phyloP scores from a whole-genome alignment of 1,284 basidiomycete species.

The Trametes pubescens region DNA sequence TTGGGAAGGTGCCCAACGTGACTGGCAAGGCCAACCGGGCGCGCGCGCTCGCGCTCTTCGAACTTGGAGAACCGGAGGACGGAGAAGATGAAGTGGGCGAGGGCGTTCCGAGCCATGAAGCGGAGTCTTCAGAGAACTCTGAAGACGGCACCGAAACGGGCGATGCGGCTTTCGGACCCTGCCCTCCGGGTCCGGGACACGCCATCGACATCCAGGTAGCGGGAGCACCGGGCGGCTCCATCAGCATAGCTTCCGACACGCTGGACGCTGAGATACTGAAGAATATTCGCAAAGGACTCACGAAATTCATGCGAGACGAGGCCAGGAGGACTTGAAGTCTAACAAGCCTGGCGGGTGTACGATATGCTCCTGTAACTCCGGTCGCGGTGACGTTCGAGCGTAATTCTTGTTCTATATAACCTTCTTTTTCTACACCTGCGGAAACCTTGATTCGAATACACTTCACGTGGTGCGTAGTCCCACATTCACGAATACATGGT shows the following conservation, averaged over 20 bases:
- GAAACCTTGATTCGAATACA: no score
- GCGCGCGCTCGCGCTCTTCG: constrained; percentile 6
- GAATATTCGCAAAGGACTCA: not conserved
- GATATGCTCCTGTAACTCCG: no score
- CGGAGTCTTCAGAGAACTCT: not conserved
- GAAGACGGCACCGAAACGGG: not conserved
- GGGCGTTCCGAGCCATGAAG: not conserved
- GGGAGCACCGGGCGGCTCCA: constrained; percentile 10
- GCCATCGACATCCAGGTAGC: constrained; percentile 13
- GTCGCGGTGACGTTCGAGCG: no score
- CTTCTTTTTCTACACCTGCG: no score
- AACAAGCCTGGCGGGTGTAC: no score
- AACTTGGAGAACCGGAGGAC: constrained; percentile 7
- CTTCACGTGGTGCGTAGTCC: no score
- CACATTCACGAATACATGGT: no score
- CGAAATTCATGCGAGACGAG: not conserved
- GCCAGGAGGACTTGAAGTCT: no score
- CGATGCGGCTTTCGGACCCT: not conserved
- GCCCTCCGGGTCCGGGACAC: not conserved
- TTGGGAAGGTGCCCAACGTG: constrained; percentile 4
- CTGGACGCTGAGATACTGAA: constrained; percentile 11
- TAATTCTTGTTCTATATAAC: no score
- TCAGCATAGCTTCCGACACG: constrained; percentile 12
- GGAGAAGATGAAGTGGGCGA: not conserved
- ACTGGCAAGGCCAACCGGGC: not conserved